Percentiles rank a stretch among this genome's conserved stretches.
Evolutionary conservation across 2,329 filamentous ascomycete species (phyloP).

Genomic region (Penicillium sclerotiorum): DNA sequence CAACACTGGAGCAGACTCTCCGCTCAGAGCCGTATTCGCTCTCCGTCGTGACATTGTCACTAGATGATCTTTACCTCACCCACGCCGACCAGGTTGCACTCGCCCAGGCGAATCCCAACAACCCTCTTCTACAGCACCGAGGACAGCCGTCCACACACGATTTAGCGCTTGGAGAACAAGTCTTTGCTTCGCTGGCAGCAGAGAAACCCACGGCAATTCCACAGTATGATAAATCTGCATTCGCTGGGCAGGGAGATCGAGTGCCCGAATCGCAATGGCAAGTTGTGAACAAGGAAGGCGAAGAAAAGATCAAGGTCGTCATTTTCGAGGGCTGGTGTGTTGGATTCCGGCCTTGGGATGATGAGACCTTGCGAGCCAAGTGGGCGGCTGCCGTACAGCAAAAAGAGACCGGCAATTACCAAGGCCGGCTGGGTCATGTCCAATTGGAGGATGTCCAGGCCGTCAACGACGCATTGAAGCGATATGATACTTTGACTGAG

Average conservation of each 20-base stretch:
- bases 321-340: conserved; percentile 92
- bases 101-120: conserved; percentile 66
- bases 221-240: conserved; percentile 81
- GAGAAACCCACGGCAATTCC: conserved; percentile 65
- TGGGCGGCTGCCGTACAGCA: conserved; percentile 52
- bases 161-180: conserved; percentile 61
- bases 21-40: conserved; percentile 60
- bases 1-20: conserved; percentile 64
- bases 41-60: conserved; percentile 71
- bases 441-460: conserved; percentile 58
- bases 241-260: conserved; percentile 75
- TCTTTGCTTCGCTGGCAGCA: conserved; percentile 63
- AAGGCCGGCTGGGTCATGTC: conserved; percentile 57
- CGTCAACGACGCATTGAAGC: conserved; percentile 60
- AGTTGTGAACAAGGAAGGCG: conserved; percentile 45
- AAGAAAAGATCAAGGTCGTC: conserved; percentile 59
- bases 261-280: conserved; percentile 65
- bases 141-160: conserved; percentile 88
- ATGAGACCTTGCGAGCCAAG: conserved; percentile 57
- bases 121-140: conserved; percentile 76
- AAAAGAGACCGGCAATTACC: conserved; percentile 54
- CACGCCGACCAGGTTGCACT: conserved; percentile 69
- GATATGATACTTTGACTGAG: conserved; percentile 63
- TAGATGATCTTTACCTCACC: conserved; percentile 87
- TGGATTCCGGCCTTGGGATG: conserved; percentile 71